phyloP scores from a whole-genome alignment of 129 eudicot genomes.

The Glebionis coronaria region DNA sequence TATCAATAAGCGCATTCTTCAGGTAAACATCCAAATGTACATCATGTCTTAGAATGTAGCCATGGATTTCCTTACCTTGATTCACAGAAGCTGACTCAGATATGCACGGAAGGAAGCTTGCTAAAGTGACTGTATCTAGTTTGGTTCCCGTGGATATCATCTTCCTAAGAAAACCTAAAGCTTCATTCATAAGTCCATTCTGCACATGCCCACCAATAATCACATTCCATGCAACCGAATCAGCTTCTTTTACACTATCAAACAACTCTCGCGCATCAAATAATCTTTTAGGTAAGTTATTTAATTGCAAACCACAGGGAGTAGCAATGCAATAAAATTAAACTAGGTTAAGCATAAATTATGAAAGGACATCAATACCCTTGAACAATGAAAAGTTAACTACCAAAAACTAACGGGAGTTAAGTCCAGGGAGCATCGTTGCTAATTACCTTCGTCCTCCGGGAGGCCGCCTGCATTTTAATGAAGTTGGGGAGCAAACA shows the following conservation, averaged over 20 bases:
- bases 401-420: too few species aligned
- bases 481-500: too few species aligned
- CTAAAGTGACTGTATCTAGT: slow-evolving; percentile 66
- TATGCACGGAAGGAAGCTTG: slow-evolving; percentile 61
- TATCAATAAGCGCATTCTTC: slow-evolving; percentile 77
- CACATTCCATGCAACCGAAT: too few species aligned
- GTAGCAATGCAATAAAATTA: too few species aligned
- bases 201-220: slow-evolving; percentile 81
- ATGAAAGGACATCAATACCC: too few species aligned
- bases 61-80: slow-evolving; percentile 67
- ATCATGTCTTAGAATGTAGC: slow-evolving; percentile 47
- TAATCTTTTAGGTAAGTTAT: slow-evolving; percentile 33
- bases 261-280: slow-evolving; percentile 56
- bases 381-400: too few species aligned
- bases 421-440: too few species aligned
- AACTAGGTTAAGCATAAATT: too few species aligned
- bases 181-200: slow-evolving; percentile 57
- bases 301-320: too few species aligned
- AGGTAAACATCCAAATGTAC: slow-evolving; percentile 53
- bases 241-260: slow-evolving; percentile 31
- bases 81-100: slow-evolving; percentile 39
- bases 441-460: too few species aligned
- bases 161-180: slow-evolving; percentile 38
- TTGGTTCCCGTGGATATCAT: slow-evolving; percentile 60
- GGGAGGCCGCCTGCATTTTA: too few species aligned